These are phyloP conservation scores for Coprinellus aureogranulatus DNA, from an alignment of 768 basidiomycete species.

Conservation along the genomic window DNA sequence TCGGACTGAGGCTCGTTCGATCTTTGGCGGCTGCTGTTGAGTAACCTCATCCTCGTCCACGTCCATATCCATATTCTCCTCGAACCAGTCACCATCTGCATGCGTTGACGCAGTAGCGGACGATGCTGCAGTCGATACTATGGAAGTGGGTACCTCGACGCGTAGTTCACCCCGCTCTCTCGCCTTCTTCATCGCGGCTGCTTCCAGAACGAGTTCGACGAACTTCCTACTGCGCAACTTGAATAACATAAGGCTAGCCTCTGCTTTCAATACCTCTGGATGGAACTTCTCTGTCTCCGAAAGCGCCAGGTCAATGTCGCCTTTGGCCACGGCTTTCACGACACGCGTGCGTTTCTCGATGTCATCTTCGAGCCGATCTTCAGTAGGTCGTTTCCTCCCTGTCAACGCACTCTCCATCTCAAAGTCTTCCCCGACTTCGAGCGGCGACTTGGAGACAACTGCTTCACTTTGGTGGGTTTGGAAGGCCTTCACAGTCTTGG, in stretches of 20 bases:
- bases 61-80: conserved; percentile 62
- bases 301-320: conserved; percentile 71
- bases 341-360: conserved; percentile 70
- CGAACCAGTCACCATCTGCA: conserved; percentile 18
- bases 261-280: conserved; percentile 62
- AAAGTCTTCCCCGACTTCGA: conserved; percentile 37
- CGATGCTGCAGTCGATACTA: conserved; percentile 25
- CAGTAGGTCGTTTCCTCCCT: conserved; percentile 12
- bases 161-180: conserved; percentile 37
- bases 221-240: conserved; percentile 83
- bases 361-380: conserved; percentile 40
- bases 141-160: conserved; percentile 21
- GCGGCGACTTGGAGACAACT: conserved; percentile 4
- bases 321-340: conserved; percentile 63
- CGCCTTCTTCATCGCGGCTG: conserved; percentile 65
- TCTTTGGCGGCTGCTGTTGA: conserved; percentile 19
- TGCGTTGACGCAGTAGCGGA: conserved; percentile 9
- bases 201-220: conserved; percentile 74
- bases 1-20: neutral
- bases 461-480: conserved; percentile 39
- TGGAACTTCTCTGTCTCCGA: conserved; percentile 52
- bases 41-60: conserved; percentile 40
- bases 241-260: conserved; percentile 72
- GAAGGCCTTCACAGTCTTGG: conserved; percentile 66
- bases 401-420: conserved; percentile 39